phyloP scores from a whole-genome alignment of 768 basidiomycete genomes.

The Pleurotus sapidus region DNA sequence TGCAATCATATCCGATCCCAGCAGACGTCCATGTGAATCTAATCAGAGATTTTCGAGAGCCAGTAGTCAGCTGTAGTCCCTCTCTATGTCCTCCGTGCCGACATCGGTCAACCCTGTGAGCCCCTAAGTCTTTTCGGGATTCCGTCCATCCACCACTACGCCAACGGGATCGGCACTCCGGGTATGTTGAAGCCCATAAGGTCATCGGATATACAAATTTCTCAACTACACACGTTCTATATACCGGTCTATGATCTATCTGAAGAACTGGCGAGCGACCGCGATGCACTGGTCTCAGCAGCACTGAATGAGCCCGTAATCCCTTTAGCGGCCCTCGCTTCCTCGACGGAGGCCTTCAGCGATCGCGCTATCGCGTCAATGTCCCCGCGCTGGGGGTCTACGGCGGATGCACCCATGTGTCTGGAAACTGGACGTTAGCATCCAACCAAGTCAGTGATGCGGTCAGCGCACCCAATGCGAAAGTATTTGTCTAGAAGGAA shows the following conservation, averaged over 20 bases:
- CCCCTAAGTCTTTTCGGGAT: neutral
- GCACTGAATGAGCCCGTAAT: constrained; percentile 1
- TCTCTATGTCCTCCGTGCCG: constrained; percentile 6
- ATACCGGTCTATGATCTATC: neutral
- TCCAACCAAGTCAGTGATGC: neutral
- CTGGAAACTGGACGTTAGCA: constrained; percentile 28
- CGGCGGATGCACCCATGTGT: constrained; percentile 84
- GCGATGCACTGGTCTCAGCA: neutral
- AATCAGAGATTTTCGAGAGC: constrained; percentile 3
- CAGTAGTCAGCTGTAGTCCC: neutral
- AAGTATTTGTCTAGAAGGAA: constrained; percentile 63
- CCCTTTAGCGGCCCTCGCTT: constrained; percentile 15
- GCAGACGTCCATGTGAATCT: constrained; percentile 7
- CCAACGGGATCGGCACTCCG: neutral
- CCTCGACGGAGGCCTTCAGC: constrained; percentile 46
- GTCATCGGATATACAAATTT: neutral
- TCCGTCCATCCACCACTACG: neutral
- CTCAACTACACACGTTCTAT: neutral
- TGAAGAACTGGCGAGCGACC: neutral
- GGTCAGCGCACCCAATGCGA: constrained; percentile 58
- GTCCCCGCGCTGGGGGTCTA: constrained; percentile 63
- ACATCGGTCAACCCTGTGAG: neutral
- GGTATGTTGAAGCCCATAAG: neutral
- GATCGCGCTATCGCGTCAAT: constrained; percentile 60
- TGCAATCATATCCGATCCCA: neutral